Percentiles rank a stretch among this genome's conserved stretches.
phyloP scores from a whole-genome alignment of 2,329 filamentous ascomycete species.

The Cladophialophora carrionii region DNA sequence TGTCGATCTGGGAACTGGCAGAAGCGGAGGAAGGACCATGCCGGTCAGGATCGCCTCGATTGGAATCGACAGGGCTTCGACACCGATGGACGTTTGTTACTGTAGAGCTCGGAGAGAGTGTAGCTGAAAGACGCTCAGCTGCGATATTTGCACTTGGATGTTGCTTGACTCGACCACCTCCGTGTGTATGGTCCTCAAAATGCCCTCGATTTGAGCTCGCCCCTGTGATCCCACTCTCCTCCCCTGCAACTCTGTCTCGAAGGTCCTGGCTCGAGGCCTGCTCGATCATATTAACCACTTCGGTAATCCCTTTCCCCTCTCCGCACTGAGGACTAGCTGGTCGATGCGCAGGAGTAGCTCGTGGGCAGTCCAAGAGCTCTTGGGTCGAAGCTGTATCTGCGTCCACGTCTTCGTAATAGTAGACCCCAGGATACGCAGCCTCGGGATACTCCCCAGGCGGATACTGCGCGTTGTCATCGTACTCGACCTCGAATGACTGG shows the following conservation, averaged over 20 bases:
- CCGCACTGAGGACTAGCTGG: not conserved
- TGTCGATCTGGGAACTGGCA: not conserved
- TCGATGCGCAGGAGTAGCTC: no score
- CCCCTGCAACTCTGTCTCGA: not conserved
- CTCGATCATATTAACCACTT: not conserved
- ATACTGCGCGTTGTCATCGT: not conserved
- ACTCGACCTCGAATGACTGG: not conserved
- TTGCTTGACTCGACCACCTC: not conserved
- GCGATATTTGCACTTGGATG: not conserved
- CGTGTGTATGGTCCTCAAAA: not conserved
- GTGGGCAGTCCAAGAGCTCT: not conserved
- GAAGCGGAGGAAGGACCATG: not conserved
- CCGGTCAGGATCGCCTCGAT: not conserved
- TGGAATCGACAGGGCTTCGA: not conserved
- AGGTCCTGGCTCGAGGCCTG: not conserved
- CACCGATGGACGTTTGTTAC: not conserved
- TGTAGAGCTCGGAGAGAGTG: not conserved
- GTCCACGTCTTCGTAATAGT: not conserved
- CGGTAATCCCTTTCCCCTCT: not conserved
- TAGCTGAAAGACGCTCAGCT: not conserved
- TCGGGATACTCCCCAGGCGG: not conserved
- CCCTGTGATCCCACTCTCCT: not conserved
- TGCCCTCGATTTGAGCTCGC: not conserved
- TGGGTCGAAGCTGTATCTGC: not conserved
- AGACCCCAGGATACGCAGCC: not conserved